Evolutionary conservation across 306 rosid species (phyloP).

Genomic region (cucumber (Cucumis sativus)): DNA sequence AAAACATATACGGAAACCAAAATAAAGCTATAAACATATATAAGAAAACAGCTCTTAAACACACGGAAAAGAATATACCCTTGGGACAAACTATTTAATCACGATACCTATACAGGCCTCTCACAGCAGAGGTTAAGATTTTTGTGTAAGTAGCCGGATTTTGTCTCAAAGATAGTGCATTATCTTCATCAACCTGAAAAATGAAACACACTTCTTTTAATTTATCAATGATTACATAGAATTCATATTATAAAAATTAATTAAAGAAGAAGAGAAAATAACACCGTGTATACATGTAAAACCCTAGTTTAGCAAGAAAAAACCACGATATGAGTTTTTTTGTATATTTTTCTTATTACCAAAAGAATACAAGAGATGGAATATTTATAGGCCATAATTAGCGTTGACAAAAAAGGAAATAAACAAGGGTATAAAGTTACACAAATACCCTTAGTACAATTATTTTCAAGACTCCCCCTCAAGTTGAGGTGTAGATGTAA

Average conservation of each 20-base stretch:
- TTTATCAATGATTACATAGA: not conserved
- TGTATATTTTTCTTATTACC: too few species aligned
- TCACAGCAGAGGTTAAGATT: constrained; percentile 52
- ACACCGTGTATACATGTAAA: too few species aligned
- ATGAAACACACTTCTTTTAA: constrained; percentile 2
- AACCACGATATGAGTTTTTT: too few species aligned
- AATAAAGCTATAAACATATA: not conserved
- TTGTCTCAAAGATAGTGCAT: constrained; percentile 43
- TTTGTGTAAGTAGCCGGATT: constrained; percentile 67
- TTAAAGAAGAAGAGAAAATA: too few species aligned
- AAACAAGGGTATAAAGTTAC: too few species aligned
- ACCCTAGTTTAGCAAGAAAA: too few species aligned
- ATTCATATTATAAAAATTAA: not conserved
- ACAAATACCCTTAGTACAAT: too few species aligned
- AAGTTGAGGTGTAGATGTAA: too few species aligned
- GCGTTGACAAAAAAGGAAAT: too few species aligned
- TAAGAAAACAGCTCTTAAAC: not conserved
- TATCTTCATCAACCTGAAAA: constrained; percentile 72
- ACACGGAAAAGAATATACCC: not conserved
- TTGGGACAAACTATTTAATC: not conserved
- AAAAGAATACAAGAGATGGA: too few species aligned
- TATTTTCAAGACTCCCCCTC: too few species aligned
- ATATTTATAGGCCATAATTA: too few species aligned
- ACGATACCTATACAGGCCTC: constrained; percentile 78
- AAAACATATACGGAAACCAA: not conserved